phyloP scores from a whole-genome alignment of 163 green algal genomes.

The Scenedesmus sp. region DNA sequence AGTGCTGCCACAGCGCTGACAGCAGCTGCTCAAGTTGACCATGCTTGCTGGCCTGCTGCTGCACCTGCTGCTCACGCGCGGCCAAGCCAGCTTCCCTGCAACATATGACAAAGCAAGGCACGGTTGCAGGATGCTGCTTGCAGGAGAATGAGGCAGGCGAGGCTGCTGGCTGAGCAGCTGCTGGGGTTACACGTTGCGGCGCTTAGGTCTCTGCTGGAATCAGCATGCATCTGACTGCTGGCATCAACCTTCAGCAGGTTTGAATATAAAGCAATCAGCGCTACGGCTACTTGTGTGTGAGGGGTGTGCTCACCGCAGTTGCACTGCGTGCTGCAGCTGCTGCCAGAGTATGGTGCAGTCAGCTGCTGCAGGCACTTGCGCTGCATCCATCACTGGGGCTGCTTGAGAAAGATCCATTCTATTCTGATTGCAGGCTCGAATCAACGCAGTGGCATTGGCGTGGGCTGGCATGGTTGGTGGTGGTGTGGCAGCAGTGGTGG shows the following conservation, averaged over 20 bases:
- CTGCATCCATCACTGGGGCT: not conserved
- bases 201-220: too few relatives aligned
- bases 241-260: not conserved
- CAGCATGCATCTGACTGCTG: too few relatives aligned
- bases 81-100: slow-evolving; percentile 26
- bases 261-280: not conserved
- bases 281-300: not conserved
- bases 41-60: slow-evolving; percentile 26
- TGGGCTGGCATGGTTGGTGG: not conserved
- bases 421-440: not conserved
- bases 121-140: not conserved
- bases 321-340: slow-evolving; percentile 33
- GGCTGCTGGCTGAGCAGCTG: not conserved
- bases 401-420: not conserved
- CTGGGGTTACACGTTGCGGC: too few relatives aligned
- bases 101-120: not conserved
- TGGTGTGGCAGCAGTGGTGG: not conserved
- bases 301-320: not conserved
- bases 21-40: slow-evolving; percentile 18
- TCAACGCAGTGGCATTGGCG: not conserved
- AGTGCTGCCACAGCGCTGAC: not conserved
- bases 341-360: slow-evolving; percentile 16
- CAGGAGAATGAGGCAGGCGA: not conserved
- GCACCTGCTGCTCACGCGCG: slow-evolving; percentile 3
- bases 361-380: not conserved